Conservation (phyloP, 768 basidiomycete genomes). For the Tylopilus vinaceipallidus region DNA sequence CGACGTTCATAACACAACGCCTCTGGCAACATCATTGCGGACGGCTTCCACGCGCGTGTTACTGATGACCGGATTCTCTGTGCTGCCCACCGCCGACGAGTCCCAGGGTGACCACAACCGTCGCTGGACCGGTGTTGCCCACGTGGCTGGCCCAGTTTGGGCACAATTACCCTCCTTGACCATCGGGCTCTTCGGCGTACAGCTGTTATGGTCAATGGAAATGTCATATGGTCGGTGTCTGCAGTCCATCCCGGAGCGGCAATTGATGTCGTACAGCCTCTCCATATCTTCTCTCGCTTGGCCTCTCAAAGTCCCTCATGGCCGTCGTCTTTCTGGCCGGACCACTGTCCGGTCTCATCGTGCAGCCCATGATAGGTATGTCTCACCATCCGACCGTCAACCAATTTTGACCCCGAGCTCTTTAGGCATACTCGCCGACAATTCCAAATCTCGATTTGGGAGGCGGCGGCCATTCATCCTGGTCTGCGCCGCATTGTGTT, state of each 20-base stretch:
- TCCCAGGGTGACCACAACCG: constrained; percentile 35
- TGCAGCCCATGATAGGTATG: constrained; percentile 85
- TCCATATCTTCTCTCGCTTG: constrained; percentile 87
- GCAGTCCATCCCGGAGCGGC: neutral
- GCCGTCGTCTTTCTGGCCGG: constrained; percentile 92
- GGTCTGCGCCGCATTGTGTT: constrained; percentile 61
- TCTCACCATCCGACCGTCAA: neutral
- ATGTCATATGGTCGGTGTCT: constrained; percentile 75
- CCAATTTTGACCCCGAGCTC: neutral
- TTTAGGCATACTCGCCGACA: constrained; percentile 71
- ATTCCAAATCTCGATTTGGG: constrained; percentile 79
- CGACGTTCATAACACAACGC: neutral
- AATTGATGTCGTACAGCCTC: constrained; percentile 45
- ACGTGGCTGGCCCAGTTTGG: constrained; percentile 68
- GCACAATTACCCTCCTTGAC: constrained; percentile 68
- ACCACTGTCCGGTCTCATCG: constrained; percentile 83
- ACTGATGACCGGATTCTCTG: constrained; percentile 53
- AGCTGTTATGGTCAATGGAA: constrained; percentile 91
- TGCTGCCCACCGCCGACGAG: constrained; percentile 45
- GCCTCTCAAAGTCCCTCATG: constrained; percentile 83
- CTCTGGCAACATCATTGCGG: neutral
- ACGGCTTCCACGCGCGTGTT: no score
- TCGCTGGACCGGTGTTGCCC: constrained; percentile 52
- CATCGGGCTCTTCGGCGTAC: constrained; percentile 77
- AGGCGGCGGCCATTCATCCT: constrained; percentile 87